A percentile compares a stretch with the other conserved stretches of the same genome.
These are phyloP conservation scores for Emericellopsis cladophorae DNA, from an alignment of 2,329 filamentous ascomycete species.

Conservation along the genomic window DNA sequence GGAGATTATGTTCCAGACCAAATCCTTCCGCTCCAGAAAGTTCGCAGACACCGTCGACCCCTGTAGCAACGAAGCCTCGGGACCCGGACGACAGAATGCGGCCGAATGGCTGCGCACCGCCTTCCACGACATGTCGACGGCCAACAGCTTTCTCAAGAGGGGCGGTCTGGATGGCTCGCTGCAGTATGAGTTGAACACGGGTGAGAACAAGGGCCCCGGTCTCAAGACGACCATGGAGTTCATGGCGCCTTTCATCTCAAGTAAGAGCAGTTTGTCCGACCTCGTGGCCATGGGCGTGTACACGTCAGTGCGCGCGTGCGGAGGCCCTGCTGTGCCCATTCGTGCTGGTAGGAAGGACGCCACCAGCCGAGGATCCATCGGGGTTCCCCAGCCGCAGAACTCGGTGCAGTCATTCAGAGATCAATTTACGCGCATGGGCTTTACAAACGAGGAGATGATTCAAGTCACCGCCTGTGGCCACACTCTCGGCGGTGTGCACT, in stretches of 20 bases:
- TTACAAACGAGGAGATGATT: constrained; percentile 44
- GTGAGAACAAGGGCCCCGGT: constrained; percentile 44
- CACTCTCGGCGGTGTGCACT: constrained; percentile 46
- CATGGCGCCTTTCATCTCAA: constrained; percentile 39
- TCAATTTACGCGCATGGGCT: constrained; percentile 46
- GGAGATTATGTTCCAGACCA: constrained; percentile 41
- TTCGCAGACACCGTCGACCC: constrained; percentile 45
- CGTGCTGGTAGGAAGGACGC: constrained; percentile 43
- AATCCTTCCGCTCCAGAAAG: constrained; percentile 38
- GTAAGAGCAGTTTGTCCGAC: constrained; percentile 39
- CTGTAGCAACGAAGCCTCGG: constrained; percentile 38
- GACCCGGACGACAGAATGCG: constrained; percentile 41
- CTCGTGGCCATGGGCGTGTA: constrained; percentile 46
- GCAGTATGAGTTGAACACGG: constrained; percentile 41
- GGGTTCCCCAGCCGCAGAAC: constrained; percentile 47
- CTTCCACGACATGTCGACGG: constrained; percentile 50
- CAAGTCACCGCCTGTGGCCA: constrained; percentile 48
- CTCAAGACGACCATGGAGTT: constrained; percentile 40
- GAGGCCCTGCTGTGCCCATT: constrained; percentile 41
- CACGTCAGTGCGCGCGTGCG: constrained; percentile 44
- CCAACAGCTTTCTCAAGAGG: constrained; percentile 28
- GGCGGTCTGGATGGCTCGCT: constrained; percentile 49
- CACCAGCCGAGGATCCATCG: constrained; percentile 26
- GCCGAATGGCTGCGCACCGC: constrained; percentile 49
- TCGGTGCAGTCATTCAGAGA: constrained; percentile 34